Evolutionary conservation across 1,284 basidiomycete genomes (phyloP).

Genomic region (Amylostereum chailletii): DNA sequence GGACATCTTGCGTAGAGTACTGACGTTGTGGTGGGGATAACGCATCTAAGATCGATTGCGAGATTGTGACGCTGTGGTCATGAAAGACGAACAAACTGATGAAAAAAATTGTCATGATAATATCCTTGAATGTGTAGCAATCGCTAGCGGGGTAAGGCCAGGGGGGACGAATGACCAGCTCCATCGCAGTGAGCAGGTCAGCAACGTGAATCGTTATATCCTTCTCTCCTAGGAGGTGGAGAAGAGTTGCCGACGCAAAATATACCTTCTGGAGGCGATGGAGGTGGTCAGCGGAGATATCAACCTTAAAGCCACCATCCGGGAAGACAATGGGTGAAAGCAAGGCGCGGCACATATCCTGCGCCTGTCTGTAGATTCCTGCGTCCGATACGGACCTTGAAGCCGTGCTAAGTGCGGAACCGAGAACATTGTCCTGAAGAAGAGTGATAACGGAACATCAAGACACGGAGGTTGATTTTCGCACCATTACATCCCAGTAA

Average conservation of each 20-base stretch:
- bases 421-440: constrained; percentile 18
- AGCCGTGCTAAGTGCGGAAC: constrained; percentile 15
- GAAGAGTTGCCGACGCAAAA: constrained; percentile 17
- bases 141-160: constrained; percentile 8
- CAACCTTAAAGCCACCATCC: constrained; percentile 10
- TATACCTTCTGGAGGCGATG: constrained; percentile 18
- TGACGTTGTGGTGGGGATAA: constrained; percentile 5
- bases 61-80: constrained; percentile 8
- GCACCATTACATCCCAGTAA: constrained; percentile 20
- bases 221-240: background rate
- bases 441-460: background rate
- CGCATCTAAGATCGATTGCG: constrained; percentile 7
- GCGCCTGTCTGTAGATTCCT: constrained; percentile 13
- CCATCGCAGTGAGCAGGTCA: constrained; percentile 18
- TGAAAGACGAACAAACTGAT: constrained; percentile 14
- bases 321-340: constrained; percentile 12
- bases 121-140: constrained; percentile 17
- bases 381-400: constrained; percentile 8
- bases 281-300: constrained; percentile 13
- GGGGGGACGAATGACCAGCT: constrained; percentile 15
- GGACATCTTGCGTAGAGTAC: constrained; percentile 6
- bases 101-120: constrained; percentile 16
- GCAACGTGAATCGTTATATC: constrained; percentile 5
- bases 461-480: background rate
- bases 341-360: constrained; percentile 16